phyloP scores from a whole-genome alignment of 2,329 filamentous ascomycete species.

The Scorias spongiosa region DNA sequence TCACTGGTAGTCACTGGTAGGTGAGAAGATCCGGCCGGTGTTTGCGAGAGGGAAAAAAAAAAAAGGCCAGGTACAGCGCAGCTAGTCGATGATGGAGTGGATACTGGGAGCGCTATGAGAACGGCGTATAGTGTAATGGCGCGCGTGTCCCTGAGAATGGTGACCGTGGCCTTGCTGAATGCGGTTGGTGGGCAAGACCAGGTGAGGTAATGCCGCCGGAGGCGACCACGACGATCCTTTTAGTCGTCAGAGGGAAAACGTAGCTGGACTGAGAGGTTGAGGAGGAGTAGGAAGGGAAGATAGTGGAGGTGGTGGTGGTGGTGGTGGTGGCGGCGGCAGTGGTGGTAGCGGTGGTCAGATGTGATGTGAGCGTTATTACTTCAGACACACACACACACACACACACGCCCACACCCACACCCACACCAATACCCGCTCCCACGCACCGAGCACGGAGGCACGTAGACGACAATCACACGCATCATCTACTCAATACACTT shows the following conservation, averaged over 20 bases:
- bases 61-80: constrained; percentile 19
- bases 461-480: too few relatives aligned
- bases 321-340: too few relatives aligned
- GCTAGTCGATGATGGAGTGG: constrained; percentile 22
- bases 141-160: not conserved
- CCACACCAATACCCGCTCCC: too few relatives aligned
- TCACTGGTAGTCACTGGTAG: constrained; percentile 12
- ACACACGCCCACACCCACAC: too few relatives aligned
- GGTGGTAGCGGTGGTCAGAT: too few relatives aligned
- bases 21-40: constrained; percentile 8
- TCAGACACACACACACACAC: too few relatives aligned
- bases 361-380: too few relatives aligned
- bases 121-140: not conserved
- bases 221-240: constrained; percentile 11
- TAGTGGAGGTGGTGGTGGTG: not conserved
- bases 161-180: not conserved
- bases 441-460: too few relatives aligned
- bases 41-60: constrained; percentile 14
- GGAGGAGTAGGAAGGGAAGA: not conserved
- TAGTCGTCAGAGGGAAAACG: constrained; percentile 13
- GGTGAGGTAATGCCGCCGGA: constrained; percentile 19
- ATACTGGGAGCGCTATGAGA: constrained; percentile 14
- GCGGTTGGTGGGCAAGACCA: constrained; percentile 15
- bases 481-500: too few relatives aligned
- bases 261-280: too few relatives aligned